phyloP scores from a whole-genome alignment of 345 rosid species.

The Punica granatum region DNA sequence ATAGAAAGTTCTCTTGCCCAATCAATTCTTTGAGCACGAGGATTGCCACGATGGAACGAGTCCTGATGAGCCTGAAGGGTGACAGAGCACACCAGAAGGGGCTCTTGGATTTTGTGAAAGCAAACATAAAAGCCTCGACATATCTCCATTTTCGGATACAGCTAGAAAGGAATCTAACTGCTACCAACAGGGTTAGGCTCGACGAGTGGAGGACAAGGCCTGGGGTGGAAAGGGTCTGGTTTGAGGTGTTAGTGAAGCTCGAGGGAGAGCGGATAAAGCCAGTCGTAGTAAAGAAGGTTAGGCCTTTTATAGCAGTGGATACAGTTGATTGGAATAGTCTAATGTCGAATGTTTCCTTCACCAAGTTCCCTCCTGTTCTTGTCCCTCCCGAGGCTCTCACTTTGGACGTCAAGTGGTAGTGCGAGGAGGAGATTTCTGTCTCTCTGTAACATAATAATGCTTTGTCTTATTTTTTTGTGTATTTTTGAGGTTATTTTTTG shows the following conservation, averaged over 20 bases:
- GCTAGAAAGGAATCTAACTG: conserved; percentile 35
- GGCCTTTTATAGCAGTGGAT: conserved; percentile 51
- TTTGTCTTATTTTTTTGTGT: not conserved
- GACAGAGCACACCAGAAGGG: conserved; percentile 16
- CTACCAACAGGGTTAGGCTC: conserved; percentile 23
- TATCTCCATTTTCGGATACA: conserved; percentile 50
- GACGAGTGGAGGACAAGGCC: conserved; percentile 68
- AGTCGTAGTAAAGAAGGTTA: conserved; percentile 36
- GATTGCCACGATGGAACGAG: conserved; percentile 34
- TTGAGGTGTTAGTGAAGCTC: conserved; percentile 46
- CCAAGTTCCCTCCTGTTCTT: conserved; percentile 63
- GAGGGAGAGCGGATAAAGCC: conserved; percentile 53
- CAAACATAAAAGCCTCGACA: conserved; percentile 37
- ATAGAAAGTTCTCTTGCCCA: conserved; percentile 26
- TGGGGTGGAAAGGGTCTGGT: conserved; percentile 50
- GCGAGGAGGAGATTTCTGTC: not conserved
- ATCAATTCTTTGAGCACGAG: conserved; percentile 32
- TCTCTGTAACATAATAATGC: conserved; percentile 15
- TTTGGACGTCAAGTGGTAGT: conserved; percentile 75
- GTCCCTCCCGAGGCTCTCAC: conserved; percentile 77
- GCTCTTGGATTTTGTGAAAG: conserved; percentile 29
- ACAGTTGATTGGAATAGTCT: conserved; percentile 63
- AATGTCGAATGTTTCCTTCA: conserved; percentile 63
- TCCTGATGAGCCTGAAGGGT: conserved; percentile 31
- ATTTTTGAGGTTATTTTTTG: not conserved